Conservation (phyloP, 2,329 filamentous ascomycete species). For the Alternaria sp. region DNA sequence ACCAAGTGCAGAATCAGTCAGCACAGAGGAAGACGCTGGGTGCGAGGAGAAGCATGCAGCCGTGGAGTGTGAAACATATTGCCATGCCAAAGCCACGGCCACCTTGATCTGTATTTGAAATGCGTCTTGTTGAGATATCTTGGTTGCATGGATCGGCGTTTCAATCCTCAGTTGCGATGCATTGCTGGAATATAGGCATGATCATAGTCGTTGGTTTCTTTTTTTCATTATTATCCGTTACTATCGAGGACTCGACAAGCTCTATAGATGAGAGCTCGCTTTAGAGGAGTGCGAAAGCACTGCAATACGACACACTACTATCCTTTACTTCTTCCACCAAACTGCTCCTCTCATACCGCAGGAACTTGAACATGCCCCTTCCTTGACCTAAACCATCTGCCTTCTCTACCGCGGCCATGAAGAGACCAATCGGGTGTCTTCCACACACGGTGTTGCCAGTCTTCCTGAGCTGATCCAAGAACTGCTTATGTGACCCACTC, state of each 20-base stretch:
- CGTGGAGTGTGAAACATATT: slow-evolving; percentile 56
- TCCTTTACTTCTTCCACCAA: slow-evolving; percentile 73
- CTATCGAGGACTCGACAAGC: background rate
- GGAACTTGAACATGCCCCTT: slow-evolving; percentile 74
- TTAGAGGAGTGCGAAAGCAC: slow-evolving; percentile 77
- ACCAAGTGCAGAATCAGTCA: slow-evolving; percentile 33
- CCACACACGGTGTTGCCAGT: slow-evolving; percentile 95
- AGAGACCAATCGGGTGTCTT: slow-evolving; percentile 90
- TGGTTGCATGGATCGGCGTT: slow-evolving; percentile 4
- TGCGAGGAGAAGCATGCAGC: slow-evolving; percentile 59
- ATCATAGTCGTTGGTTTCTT: background rate
- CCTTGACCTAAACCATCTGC: slow-evolving; percentile 59
- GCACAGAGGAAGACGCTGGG: slow-evolving; percentile 60
- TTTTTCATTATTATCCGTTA: background rate
- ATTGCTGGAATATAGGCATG: background rate
- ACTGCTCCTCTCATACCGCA: slow-evolving; percentile 87
- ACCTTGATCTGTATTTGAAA: slow-evolving; percentile 14
- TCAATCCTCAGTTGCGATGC: background rate
- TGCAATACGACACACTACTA: slow-evolving; percentile 94
- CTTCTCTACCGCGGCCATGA: slow-evolving; percentile 85
- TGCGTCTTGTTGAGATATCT: background rate
- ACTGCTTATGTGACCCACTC: slow-evolving; percentile 74
- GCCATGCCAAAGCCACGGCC: slow-evolving; percentile 43
- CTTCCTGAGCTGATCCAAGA: slow-evolving; percentile 71
- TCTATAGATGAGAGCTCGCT: background rate